Percentiles rank a stretch among this genome's conserved stretches.
phyloP scores from a whole-genome alignment of 176 grass and related monocot species.

The Oryza rufipogon region DNA sequence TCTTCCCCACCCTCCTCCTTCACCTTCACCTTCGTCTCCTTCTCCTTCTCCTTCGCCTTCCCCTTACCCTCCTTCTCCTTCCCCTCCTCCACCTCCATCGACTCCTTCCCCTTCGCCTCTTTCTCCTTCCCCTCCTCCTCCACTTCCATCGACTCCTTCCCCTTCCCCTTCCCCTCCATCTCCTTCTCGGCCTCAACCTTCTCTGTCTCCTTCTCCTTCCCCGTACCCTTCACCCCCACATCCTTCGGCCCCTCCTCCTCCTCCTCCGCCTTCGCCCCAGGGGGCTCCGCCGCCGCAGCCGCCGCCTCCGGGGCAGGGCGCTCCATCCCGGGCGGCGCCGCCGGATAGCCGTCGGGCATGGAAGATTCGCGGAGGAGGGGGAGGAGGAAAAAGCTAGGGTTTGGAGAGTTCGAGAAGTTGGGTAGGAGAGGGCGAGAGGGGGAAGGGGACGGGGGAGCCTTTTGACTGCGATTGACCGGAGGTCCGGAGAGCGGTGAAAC shows the following conservation, averaged over 20 bases:
- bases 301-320: background rate
- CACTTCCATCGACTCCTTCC: background rate
- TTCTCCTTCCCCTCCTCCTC: background rate
- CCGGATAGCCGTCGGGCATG: slow-evolving; percentile 45
- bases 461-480: slow-evolving; percentile 72
- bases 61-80: background rate
- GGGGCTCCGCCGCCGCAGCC: slow-evolving; percentile 13
- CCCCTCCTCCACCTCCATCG: background rate
- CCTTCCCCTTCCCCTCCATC: background rate
- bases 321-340: background rate
- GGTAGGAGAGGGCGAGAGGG: slow-evolving; percentile 9
- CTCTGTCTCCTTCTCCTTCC: background rate
- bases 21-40: background rate
- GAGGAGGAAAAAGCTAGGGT: slow-evolving; percentile 39
- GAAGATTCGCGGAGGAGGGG: slow-evolving; percentile 15
- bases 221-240: background rate
- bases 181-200: background rate
- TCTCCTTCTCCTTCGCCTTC: background rate
- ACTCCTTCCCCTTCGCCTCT: background rate
- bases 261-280: background rate
- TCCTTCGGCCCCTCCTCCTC: background rate
- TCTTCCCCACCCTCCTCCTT: background rate
- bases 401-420: slow-evolving; percentile 40
- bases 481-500: slow-evolving; percentile 43
- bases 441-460: background rate